A percentile compares a stretch with the other conserved stretches of the same genome.
Evolutionary conservation across 2,329 filamentous ascomycete species (phyloP).

Genomic region (Xylaria sp.): DNA sequence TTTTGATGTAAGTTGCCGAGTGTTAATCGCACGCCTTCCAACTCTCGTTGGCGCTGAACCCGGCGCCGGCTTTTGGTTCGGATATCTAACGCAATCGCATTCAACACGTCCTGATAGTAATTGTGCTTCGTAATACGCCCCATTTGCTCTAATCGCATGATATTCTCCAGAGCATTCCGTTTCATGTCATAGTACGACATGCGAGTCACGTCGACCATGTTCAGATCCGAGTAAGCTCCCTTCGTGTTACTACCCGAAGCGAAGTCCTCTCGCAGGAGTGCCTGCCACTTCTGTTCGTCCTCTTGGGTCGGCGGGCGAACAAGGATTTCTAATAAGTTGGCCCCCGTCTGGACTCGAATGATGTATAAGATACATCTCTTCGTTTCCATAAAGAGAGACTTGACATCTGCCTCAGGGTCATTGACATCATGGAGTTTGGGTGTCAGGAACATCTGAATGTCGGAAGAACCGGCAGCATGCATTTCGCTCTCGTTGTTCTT

Average conservation of each 20-base stretch:
- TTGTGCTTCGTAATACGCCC: conserved; percentile 90
- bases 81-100: conserved; percentile 95
- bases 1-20: conserved; percentile 80
- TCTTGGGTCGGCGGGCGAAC: conserved; percentile 86
- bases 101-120: conserved; percentile 96
- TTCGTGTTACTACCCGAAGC: conserved; percentile 69
- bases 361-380: conserved; percentile 98
- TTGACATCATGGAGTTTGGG: conserved; percentile 89
- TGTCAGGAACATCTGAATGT: conserved; percentile 89
- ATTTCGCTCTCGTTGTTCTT: conserved; percentile 97
- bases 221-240: conserved; percentile 87
- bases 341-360: conserved; percentile 90
- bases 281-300: conserved; percentile 87
- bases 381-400: conserved; percentile 95
- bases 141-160: conserved; percentile 83
- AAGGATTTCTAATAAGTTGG: conserved; percentile 93
- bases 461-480: conserved; percentile 81
- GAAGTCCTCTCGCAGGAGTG: conserved; percentile 82
- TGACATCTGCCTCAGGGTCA: conserved; percentile 90
- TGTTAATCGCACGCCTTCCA: conserved; percentile 82
- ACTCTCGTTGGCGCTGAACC: conserved; percentile 87
- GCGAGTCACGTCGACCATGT: conserved; percentile 85
- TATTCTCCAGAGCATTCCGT: conserved; percentile 89
- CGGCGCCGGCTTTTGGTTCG: conserved; percentile 93
- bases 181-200: conserved; percentile 94